Conservation (phyloP, 1,284 basidiomycete species). For the Leccinum fallax region DNA sequence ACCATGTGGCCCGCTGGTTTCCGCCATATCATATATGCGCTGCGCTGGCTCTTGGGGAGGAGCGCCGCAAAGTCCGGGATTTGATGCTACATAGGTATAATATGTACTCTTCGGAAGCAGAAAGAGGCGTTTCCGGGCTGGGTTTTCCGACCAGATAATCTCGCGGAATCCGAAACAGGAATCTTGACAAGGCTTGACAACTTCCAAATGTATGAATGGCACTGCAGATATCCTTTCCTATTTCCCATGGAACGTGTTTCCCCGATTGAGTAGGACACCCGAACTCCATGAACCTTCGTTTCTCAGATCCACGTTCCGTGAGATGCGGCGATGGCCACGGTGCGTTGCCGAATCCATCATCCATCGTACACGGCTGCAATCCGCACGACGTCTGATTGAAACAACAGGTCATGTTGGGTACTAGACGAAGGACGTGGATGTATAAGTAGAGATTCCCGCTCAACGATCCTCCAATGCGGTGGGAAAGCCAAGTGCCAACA, state of each 20-base stretch:
- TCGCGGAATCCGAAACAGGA: slow-evolving; percentile 14
- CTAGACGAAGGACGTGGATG: slow-evolving; percentile 7
- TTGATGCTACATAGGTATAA: slow-evolving; percentile 11
- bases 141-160: slow-evolving; percentile 15
- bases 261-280: slow-evolving; percentile 22
- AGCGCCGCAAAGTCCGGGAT: slow-evolving; percentile 34
- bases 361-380: not conserved
- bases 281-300: slow-evolving; percentile 3
- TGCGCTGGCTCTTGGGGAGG: not conserved
- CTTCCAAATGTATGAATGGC: slow-evolving; percentile 17
- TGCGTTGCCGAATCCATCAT: slow-evolving; percentile 1
- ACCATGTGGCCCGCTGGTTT: slow-evolving; percentile 25
- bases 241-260: slow-evolving; percentile 10
- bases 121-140: slow-evolving; percentile 12
- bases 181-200: slow-evolving; percentile 5
- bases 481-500: not conserved
- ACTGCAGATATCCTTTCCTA: not conserved
- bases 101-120: slow-evolving; percentile 4
- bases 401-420: slow-evolving; percentile 19
- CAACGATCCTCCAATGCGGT: slow-evolving; percentile 15
- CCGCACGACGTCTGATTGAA: slow-evolving; percentile 2
- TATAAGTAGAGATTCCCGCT: slow-evolving; percentile 15
- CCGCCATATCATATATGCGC: slow-evolving; percentile 17
- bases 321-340: slow-evolving; percentile 25
- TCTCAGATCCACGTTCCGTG: slow-evolving; percentile 27